Evolutionary conservation across 1,284 basidiomycete species (phyloP).

Genomic region (Cryptococcus hybrid): DNA sequence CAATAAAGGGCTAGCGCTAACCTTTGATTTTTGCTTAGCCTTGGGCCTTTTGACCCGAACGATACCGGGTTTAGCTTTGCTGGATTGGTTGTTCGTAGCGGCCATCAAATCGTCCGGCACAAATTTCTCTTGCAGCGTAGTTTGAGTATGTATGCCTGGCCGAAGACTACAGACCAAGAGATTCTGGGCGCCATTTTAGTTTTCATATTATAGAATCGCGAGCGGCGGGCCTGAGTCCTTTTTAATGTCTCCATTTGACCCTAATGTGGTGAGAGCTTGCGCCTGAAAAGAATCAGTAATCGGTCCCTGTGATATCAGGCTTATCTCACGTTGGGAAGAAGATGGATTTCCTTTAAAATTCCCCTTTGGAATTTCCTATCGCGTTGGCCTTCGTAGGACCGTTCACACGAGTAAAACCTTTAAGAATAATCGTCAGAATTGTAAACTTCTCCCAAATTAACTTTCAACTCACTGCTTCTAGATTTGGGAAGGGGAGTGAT

Average conservation of each 20-base stretch:
- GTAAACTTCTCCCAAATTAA: too few species aligned
- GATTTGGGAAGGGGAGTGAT: constrained; percentile 12
- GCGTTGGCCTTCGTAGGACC: background rate
- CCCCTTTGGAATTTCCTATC: background rate
- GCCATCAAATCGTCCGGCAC: background rate
- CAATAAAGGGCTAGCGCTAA: background rate
- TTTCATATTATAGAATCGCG: constrained; percentile 15
- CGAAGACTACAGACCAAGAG: background rate
- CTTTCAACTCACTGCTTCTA: constrained; percentile 8
- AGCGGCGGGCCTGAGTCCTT: constrained; percentile 1
- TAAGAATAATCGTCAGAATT: too few species aligned
- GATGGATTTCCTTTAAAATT: constrained; percentile 22
- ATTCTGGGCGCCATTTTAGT: background rate
- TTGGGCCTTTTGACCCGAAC: background rate
- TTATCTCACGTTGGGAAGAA: constrained; percentile 23
- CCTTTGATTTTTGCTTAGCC: background rate
- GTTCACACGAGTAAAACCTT: too few species aligned
- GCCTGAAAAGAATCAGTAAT: too few species aligned
- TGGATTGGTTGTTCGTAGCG: background rate
- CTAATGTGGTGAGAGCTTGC: too few species aligned
- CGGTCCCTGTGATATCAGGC: too few species aligned
- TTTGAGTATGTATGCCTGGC: background rate
- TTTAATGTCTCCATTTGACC: too few species aligned
- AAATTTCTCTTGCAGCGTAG: background rate
- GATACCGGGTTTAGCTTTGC: background rate